Base-by-base conservation (phyloP, 129 eudicot species). In the Ambrosia artemisiifolia region DNA sequence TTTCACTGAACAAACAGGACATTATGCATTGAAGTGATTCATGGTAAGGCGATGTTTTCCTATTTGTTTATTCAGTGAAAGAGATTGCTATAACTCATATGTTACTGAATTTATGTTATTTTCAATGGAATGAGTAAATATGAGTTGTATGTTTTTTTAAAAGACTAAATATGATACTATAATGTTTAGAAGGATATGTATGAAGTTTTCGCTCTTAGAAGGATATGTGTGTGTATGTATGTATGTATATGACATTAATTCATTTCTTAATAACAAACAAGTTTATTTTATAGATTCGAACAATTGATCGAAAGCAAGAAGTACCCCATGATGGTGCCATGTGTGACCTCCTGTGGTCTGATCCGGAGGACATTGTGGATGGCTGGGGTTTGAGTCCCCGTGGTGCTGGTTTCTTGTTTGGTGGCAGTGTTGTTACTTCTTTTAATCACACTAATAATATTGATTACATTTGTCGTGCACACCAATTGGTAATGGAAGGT, bases 381-480 rank as follows among this genome's bases (percentile, higher is more conserved):
- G 99, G 97, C 5, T 95, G 99, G 99, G 97, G 97, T 20, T 67
- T 95, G 88, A 95, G 99, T 82, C 99, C 99, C 18, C 97, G 99
- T 57, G 99, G 99, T 63, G 99, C 99, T 33, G 99, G 99, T 49
- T 95, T 82, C 77, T 79, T 95, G 53, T 95, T 95, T 85, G 99
- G 99, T 75, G 94, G 97, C 47, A 90, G 89, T 71, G 89, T 95
- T 33, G 99, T 95, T 28, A 78, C 91, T 36, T 11, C 88, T 40
- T 95, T 95, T 69, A 95, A 95, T 69, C 99, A 90, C 69, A 55
- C 94, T 10, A 95, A 95, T 69, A 95, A 84, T 53, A 88, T 95
- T 7, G 99, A 95, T 79, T 95, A 95, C 68, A 90, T 95, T 48
- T 91, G 97, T 28, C 96, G 99, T 69, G 99, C 99, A 49, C 97